These are phyloP conservation scores for Nepenthes gracilis DNA, from an alignment of 148 eudicot genomes.

Conservation along the genomic window DNA sequence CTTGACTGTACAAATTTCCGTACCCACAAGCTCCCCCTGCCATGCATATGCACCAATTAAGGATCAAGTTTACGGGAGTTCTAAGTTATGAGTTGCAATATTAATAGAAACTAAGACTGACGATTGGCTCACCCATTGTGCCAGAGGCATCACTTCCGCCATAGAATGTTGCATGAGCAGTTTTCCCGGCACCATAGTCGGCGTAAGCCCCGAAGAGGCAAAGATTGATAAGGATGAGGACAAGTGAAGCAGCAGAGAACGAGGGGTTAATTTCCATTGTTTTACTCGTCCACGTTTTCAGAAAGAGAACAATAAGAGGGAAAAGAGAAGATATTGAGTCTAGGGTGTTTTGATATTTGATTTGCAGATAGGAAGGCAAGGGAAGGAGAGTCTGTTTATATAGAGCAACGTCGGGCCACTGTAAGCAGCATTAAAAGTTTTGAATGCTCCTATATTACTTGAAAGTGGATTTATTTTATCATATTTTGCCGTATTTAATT, in stretches of 20 bases:
- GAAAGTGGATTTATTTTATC: no score
- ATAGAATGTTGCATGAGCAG: conserved; percentile 1
- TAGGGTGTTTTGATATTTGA: no score
- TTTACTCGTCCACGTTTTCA: no score
- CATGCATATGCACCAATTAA: background rate
- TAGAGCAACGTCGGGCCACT: no score
- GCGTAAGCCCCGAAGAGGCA: background rate
- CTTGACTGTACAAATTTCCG: conserved; percentile 3
- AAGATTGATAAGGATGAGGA: background rate
- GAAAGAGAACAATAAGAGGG: no score
- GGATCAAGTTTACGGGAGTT: background rate
- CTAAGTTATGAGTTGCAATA: background rate
- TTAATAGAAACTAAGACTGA: background rate
- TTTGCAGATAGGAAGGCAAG: no score
- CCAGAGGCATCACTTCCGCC: conserved; percentile 4
- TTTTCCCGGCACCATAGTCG: background rate
- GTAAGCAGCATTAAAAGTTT: no score
- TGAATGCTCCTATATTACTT: no score
- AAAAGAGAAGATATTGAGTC: no score
- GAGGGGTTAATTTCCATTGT: no score
- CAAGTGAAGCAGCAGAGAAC: background rate
- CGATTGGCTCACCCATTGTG: conserved; percentile 1
- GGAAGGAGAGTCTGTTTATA: no score
- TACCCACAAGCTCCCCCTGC: conserved; percentile 3
- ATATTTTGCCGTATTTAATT: no score